Evolutionary conservation across 371 early-diverging fungal species (phyloP), one percentile per base, ranked within the genome.

Genomic region (Fennellomyces sp.): DNA sequence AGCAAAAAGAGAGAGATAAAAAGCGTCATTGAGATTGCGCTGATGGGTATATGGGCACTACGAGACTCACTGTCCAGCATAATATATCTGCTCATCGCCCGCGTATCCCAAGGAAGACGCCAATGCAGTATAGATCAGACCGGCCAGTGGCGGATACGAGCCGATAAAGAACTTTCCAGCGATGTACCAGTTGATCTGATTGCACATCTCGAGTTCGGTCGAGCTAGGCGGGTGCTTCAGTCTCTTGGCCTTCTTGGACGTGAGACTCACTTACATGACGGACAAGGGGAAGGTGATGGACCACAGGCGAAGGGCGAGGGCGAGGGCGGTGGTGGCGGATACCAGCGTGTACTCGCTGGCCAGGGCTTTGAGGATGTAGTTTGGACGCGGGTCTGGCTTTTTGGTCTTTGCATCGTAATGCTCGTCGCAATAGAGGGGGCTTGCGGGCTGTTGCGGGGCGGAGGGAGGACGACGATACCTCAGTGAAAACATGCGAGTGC

Each of bases 81-180:
- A 87, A 52, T 87, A 86, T 57, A 97, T 91, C 38, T 87, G 80
- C 65, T 93, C 94, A 31, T 78, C 80, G 11, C 96, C 95, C 69
- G 92, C 82, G 68, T 94, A 95, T 0, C 97, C 96, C 30, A 80
- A 79, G 8, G 91, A 31, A 59, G 73, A 70, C 2, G 94, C 94
- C 1, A 83, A 65, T 15, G 79, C 66, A 2, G 98, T 90, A 38
- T 94, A 87, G 45, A 99, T 64, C 74, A 99, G 65, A 63, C 97
- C 95, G 26, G 95, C 96, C 26, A 99, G 28, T 12, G 80, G 80
- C 33, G 76, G 80, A n/a, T 52, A 64, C 31, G 61, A 52, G 8
- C 73, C 74, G 39, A 79, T 69, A 58, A 74, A 79, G 38, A 73
- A 79, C 25, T 79, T 67, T n/a, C 70, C 60, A 17, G 66, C 48